Percentiles rank a stretch among this genome's conserved stretches.
Conservation (phyloP, 495 filamentous ascomycete species). For the Aspergillus cristatus region DNA sequence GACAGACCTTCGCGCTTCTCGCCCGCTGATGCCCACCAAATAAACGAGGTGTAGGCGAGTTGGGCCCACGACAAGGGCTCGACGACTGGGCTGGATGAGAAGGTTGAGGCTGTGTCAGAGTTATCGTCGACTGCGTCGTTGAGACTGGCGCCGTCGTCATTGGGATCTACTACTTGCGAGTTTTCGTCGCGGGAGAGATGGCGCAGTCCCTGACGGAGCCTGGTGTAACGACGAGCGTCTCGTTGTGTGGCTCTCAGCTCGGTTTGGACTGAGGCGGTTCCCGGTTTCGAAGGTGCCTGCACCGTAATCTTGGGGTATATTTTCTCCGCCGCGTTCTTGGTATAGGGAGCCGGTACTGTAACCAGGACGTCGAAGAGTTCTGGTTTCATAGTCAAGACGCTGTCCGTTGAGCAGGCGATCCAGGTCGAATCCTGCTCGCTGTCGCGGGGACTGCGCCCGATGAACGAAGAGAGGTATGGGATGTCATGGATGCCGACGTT, state of each 20-base stretch:
- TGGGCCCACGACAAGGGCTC: conserved; percentile 84
- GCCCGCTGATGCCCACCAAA: conserved; percentile 97
- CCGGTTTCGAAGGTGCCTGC: conserved; percentile 19
- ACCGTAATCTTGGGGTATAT: conserved; percentile 63
- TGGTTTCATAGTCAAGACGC: conserved; percentile 74
- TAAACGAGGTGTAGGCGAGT: conserved; percentile 82
- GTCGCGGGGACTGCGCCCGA: conserved; percentile 11
- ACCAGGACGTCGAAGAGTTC: conserved; percentile 82
- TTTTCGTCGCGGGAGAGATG: conserved; percentile 32
- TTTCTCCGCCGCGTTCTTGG: conserved; percentile 45
- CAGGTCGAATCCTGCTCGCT: conserved; percentile 57
- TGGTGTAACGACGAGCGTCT: conserved; percentile 69
- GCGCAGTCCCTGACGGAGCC: conserved; percentile 58
- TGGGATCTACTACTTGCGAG: conserved; percentile 7
- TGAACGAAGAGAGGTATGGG: conserved; percentile 51
- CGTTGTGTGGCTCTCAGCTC: conserved; percentile 79
- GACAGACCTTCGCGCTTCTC: conserved; percentile 55
- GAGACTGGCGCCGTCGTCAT: too few species aligned
- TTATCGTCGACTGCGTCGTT: conserved; percentile 20
- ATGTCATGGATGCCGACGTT: conserved; percentile 90
- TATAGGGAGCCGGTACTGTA: conserved; percentile 59
- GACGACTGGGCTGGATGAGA: conserved; percentile 45
- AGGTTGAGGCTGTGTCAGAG: conserved; percentile 37
- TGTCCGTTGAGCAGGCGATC: conserved; percentile 94
- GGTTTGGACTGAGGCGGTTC: conserved; percentile 9